Percentiles rank a stretch among this genome's conserved stretches.
phyloP scores from a whole-genome alignment of 305 asterid species.

The Solanum aculeatissimum region DNA sequence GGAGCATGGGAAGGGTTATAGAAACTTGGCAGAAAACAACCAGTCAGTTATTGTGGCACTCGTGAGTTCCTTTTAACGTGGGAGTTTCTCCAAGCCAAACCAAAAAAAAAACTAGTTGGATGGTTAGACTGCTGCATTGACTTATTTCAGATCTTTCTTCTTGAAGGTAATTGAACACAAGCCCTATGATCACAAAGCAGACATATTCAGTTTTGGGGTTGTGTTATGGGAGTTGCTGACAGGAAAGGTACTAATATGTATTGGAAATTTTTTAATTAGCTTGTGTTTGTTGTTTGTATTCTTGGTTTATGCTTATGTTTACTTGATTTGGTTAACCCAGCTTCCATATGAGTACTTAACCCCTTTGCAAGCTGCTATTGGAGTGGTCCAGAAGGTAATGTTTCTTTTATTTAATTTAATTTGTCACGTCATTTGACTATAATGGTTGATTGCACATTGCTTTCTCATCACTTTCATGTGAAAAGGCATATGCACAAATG shows the following conservation, averaged over 20 bases:
- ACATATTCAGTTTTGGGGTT: slow-evolving; percentile 82
- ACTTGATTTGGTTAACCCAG: slow-evolving; percentile 22
- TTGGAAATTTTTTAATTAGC: background rate
- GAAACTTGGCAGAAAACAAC: background rate
- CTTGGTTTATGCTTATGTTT: background rate
- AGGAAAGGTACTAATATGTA: slow-evolving; percentile 55
- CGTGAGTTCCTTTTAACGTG: background rate
- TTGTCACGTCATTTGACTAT: background rate
- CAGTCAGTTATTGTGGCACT: background rate
- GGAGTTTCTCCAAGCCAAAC: background rate
- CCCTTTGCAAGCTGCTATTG: slow-evolving; percentile 90
- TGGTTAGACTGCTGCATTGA: background rate
- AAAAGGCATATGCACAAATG: background rate
- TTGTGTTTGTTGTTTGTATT: background rate
- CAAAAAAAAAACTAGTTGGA: background rate
- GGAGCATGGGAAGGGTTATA: background rate
- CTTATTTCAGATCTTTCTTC: slow-evolving; percentile 17
- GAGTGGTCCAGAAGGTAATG: slow-evolving; percentile 89
- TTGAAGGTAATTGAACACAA: slow-evolving; percentile 88
- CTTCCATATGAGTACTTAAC: slow-evolving; percentile 82
- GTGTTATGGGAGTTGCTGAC: slow-evolving; percentile 90
- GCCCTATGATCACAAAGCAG: slow-evolving; percentile 89
- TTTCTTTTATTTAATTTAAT: background rate
- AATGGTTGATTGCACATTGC: background rate
- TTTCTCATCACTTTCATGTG: background rate